phyloP scores from a whole-genome alignment of 768 basidiomycete genomes.

The Suillus weaverae region DNA sequence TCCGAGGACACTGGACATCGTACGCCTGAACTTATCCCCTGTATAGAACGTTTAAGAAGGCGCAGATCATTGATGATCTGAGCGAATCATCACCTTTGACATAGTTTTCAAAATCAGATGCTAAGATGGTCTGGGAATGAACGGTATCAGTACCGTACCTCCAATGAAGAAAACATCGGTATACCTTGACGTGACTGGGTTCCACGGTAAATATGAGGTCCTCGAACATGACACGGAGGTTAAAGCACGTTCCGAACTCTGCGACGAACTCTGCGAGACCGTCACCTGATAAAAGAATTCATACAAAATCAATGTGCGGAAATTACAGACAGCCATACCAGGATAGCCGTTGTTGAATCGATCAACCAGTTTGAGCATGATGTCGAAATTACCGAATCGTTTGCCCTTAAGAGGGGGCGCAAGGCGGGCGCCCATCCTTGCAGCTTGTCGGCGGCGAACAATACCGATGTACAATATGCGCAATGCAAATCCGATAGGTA shows the following conservation, averaged over 20 bases:
- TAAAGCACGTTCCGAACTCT: conserved; percentile 43
- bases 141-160: background rate
- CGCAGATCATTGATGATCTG: background rate
- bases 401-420: conserved; percentile 41
- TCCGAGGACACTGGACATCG: conserved; percentile 52
- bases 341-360: conserved; percentile 47
- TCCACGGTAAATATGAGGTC: conserved; percentile 47
- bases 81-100: conserved; percentile 46
- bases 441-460: conserved; percentile 37
- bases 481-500: conserved; percentile 36
- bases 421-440: conserved; percentile 46
- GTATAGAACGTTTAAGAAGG: background rate
- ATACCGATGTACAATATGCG: conserved; percentile 32
- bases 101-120: conserved; percentile 59
- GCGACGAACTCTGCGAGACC: conserved; percentile 37
- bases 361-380: conserved; percentile 37
- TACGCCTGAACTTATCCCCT: conserved; percentile 39
- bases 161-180: background rate
- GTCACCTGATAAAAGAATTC: conserved; percentile 37
- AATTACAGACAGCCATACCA: conserved; percentile 34
- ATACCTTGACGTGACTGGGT: conserved; percentile 55
- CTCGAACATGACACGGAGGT: conserved; percentile 46
- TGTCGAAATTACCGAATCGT: conserved; percentile 45
- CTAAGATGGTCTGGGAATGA: conserved; percentile 39
- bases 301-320: background rate